A percentile compares a stretch with the other conserved stretches of the same genome.
Evolutionary conservation across 2,329 filamentous ascomycete species (phyloP).

Genomic region (Scytalidium sp.): DNA sequence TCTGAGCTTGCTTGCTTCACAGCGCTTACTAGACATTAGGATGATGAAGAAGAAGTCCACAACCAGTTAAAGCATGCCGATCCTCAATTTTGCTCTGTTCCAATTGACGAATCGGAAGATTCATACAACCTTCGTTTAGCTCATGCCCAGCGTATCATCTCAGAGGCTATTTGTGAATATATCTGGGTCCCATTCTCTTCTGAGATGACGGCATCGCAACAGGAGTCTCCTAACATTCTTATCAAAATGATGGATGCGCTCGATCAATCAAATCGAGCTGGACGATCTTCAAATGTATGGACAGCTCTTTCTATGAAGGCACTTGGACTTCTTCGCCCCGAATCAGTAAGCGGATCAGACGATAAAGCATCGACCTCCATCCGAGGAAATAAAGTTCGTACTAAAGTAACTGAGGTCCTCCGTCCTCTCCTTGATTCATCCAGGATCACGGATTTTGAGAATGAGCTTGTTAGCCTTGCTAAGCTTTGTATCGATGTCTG

Average conservation of each 20-base stretch:
- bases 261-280: slow-evolving; percentile 1
- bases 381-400: slow-evolving; percentile 8
- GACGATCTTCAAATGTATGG: slow-evolving; percentile 6
- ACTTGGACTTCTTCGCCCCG: slow-evolving; percentile 16
- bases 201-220: slow-evolving; percentile 3
- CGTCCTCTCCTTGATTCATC: slow-evolving; percentile 6
- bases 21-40: neutral
- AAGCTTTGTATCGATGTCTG: slow-evolving; percentile 10
- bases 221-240: slow-evolving; percentile 4
- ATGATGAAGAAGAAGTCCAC: slow-evolving; percentile 5
- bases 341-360: neutral
- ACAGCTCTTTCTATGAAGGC: slow-evolving; percentile 6
- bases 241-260: slow-evolving; percentile 3
- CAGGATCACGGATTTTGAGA: slow-evolving; percentile 1
- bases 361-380: neutral
- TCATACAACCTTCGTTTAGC: slow-evolving; percentile 9
- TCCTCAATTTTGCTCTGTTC: slow-evolving; percentile 6
- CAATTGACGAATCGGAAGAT: slow-evolving; percentile 6
- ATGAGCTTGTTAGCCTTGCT: slow-evolving; percentile 9
- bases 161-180: slow-evolving; percentile 2
- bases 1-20: too few species aligned
- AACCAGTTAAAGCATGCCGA: slow-evolving; percentile 5
- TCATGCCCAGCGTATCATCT: slow-evolving; percentile 8
- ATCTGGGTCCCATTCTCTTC: slow-evolving; percentile 15
- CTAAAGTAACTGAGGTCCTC: slow-evolving; percentile 6